Conservation (phyloP, 306 rosid genomes). For the Cercis canadensis region DNA sequence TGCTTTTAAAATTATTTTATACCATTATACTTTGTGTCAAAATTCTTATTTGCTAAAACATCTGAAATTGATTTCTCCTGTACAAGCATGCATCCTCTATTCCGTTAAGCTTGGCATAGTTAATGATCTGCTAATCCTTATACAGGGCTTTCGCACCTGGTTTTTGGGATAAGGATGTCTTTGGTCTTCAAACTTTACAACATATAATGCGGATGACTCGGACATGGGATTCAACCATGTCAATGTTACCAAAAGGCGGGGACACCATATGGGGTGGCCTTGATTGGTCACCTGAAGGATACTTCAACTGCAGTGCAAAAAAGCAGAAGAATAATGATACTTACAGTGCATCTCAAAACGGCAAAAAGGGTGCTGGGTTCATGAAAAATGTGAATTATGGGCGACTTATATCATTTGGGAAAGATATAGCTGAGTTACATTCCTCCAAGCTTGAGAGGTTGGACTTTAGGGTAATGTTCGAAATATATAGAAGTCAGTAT, state of each 20-base stretch:
- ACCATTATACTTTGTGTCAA: not conserved
- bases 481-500: conserved; percentile 12
- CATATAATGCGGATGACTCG: conserved; percentile 91
- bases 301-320: conserved; percentile 56
- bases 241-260: conserved; percentile 92
- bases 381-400: conserved; percentile 59
- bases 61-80: not conserved
- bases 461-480: conserved; percentile 70
- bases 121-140: conserved; percentile 39
- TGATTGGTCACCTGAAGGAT: conserved; percentile 85
- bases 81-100: not conserved
- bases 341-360: conserved; percentile 31
- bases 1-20: no score
- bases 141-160: conserved; percentile 84
- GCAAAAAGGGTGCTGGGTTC: conserved; percentile 22
- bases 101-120: conserved; percentile 2
- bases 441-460: conserved; percentile 71
- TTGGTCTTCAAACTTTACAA: conserved; percentile 72
- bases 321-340: conserved; percentile 61
- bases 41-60: not conserved
- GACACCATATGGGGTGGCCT: conserved; percentile 84
- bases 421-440: conserved; percentile 57
- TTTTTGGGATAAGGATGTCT: conserved; percentile 77
- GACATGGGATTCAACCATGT: conserved; percentile 92
- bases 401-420: conserved; percentile 79